These are phyloP conservation scores for Suillus discolor DNA, from an alignment of 768 basidiomycete species.

Conservation along the genomic window DNA sequence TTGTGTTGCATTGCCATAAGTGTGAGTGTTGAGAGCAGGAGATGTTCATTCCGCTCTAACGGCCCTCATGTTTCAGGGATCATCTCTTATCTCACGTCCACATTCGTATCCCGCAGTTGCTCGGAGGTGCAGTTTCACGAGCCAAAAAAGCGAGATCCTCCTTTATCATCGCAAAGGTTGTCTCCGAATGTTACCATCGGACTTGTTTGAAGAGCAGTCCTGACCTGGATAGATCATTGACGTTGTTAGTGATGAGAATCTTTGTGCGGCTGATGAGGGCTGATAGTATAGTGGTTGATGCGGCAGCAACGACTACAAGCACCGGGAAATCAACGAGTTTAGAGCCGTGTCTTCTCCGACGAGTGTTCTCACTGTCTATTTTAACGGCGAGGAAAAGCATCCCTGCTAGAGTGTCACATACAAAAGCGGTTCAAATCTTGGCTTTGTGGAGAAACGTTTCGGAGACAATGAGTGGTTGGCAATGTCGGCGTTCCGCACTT, in stretches of 20 bases:
- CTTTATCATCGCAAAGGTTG: conserved; percentile 16
- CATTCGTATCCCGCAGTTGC: not conserved
- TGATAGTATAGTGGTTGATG: conserved; percentile 4
- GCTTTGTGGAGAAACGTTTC: conserved; percentile 15
- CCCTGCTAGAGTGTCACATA: conserved; percentile 6
- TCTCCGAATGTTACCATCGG: conserved; percentile 1
- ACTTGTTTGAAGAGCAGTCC: conserved; percentile 14
- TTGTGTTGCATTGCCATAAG: not conserved
- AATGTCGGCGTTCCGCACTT: conserved; percentile 20
- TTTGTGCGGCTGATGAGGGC: conserved; percentile 19
- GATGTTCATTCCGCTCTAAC: not conserved
- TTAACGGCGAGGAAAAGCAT: conserved; percentile 13
- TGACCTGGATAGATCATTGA: conserved; percentile 14
- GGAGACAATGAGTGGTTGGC: conserved; percentile 7
- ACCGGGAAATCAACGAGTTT: conserved; percentile 19
- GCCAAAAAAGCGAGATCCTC: conserved; percentile 20
- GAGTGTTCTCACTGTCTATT: conserved; percentile 29
- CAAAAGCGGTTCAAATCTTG: not conserved
- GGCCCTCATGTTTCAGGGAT: not conserved
- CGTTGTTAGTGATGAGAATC: conserved; percentile 22
- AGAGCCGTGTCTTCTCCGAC: conserved; percentile 14
- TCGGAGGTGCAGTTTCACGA: conserved; percentile 12
- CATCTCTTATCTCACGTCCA: conserved; percentile 7
- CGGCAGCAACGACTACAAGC: conserved; percentile 23
- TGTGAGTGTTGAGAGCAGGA: not conserved